phyloP scores from a whole-genome alignment of 192 early-diverging fungal species.

The Dimargaris cristalligena region DNA sequence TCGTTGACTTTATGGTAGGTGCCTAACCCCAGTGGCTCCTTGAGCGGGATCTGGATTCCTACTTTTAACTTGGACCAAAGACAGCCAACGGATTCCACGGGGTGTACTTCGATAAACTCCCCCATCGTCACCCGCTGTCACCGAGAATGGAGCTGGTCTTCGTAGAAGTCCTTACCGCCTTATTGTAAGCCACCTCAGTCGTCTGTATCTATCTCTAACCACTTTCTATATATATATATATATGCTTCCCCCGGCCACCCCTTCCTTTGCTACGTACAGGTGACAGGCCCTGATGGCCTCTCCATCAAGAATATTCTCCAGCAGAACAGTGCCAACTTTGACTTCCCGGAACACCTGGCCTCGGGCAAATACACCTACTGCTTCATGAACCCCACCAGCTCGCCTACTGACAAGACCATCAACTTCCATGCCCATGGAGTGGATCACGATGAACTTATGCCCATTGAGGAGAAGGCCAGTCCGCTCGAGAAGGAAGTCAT shows the following conservation, averaged over 20 bases:
- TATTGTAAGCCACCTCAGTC: not conserved
- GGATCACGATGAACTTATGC: slow-evolving; percentile 18
- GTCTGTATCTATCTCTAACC: not conserved
- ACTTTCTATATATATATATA: not conserved
- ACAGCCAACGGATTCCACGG: too few species aligned
- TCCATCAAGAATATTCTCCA: slow-evolving; percentile 14
- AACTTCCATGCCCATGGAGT: slow-evolving; percentile 37
- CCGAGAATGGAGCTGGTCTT: not conserved
- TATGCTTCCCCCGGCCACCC: not conserved
- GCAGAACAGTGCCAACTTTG: slow-evolving; percentile 15
- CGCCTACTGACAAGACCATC: slow-evolving; percentile 36
- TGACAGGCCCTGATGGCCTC: slow-evolving; percentile 15
- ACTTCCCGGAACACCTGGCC: slow-evolving; percentile 23
- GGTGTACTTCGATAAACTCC: too few species aligned
- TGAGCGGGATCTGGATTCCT: not conserved
- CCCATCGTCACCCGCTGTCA: not conserved
- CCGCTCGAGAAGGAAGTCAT: slow-evolving; percentile 46
- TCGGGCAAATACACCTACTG: slow-evolving; percentile 53
- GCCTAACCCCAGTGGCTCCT: not conserved
- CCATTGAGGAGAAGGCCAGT: slow-evolving; percentile 20
- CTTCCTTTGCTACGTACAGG: slow-evolving; percentile 3
- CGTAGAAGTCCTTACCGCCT: not conserved
- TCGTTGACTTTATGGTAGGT: slow-evolving; percentile 6
- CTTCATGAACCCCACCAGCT: slow-evolving; percentile 58
- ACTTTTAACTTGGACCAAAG: too few species aligned